Conservation (phyloP, 1,139 yeast species). For the Taphrina communis region DNA sequence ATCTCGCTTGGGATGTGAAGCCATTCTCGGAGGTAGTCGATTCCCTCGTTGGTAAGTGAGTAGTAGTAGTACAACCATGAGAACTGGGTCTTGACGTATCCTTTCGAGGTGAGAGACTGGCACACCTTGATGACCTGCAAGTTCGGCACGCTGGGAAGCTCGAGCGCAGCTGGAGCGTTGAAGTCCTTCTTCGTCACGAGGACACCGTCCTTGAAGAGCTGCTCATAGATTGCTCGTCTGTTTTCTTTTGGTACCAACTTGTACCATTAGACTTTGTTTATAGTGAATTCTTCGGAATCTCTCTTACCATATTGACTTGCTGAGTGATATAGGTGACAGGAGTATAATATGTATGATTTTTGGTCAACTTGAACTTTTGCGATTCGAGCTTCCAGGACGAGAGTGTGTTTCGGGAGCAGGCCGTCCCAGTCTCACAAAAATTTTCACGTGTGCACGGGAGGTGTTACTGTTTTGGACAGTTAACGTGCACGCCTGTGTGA, state of each 20-base stretch:
- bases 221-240: conserved; percentile 43
- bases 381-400: neutral
- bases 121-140: conserved; percentile 98
- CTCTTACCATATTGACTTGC: conserved; percentile 18
- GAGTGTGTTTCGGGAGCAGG: conserved; percentile 8
- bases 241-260: conserved; percentile 43
- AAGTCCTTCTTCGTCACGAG: conserved; percentile 59
- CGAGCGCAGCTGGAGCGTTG: conserved; percentile 97
- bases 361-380: conserved; percentile 5
- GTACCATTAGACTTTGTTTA: neutral
- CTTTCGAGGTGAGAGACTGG: conserved; percentile 98
- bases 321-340: conserved; percentile 14
- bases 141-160: conserved; percentile 58
- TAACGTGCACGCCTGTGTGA: neutral
- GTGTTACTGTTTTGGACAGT: neutral
- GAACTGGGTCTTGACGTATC: conserved; percentile 99
- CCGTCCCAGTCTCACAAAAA: conserved; percentile 9
- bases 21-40: conserved; percentile 97
- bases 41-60: conserved; percentile 99
- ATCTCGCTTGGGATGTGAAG: conserved; percentile 98
- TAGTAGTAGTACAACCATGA: conserved; percentile 99
- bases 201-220: conserved; percentile 43
- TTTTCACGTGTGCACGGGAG: conserved; percentile 8
- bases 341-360: neutral
- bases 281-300: too few species aligned